These are phyloP conservation scores for Leccinum pachyderme DNA, from an alignment of 1,284 basidiomycete genomes.

Conservation along the genomic window DNA sequence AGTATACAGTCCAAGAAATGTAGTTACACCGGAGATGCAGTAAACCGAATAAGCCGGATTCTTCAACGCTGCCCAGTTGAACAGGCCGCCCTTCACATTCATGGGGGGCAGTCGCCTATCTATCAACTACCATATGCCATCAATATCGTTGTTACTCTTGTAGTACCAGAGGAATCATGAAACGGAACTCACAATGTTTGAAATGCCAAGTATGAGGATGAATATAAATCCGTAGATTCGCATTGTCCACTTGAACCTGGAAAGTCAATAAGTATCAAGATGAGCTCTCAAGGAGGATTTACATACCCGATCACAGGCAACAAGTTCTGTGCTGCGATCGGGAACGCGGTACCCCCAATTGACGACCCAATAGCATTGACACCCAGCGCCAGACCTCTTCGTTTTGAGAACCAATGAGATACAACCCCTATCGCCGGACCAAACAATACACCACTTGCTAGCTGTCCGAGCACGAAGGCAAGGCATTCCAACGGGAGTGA, in stretches of 20 bases:
- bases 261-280: neutral
- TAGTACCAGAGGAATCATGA: neutral
- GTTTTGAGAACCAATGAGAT: conserved; percentile 43
- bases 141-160: conserved; percentile 1
- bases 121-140: conserved; percentile 40
- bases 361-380: conserved; percentile 37
- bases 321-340: conserved; percentile 39
- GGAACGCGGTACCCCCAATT: conserved; percentile 22
- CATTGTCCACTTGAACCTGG: conserved; percentile 45
- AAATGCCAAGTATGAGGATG: conserved; percentile 36
- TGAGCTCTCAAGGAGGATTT: neutral
- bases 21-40: conserved; percentile 40
- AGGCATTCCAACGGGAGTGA: neutral
- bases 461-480: neutral
- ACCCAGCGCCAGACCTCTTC: conserved; percentile 30
- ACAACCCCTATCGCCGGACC: conserved; percentile 38
- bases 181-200: conserved; percentile 33
- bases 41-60: conserved; percentile 40
- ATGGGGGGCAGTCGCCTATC: conserved; percentile 42
- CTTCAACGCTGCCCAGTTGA: conserved; percentile 43
- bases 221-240: conserved; percentile 46
- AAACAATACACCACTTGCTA: conserved; percentile 35
- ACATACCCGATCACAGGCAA: conserved; percentile 36
- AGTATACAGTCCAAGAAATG: conserved; percentile 63
- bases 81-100: conserved; percentile 41